A percentile compares a stretch with the other conserved stretches of the same genome.
Evolutionary conservation across 345 rosid genomes (phyloP).

Genomic region (Passiflora organensis): DNA sequence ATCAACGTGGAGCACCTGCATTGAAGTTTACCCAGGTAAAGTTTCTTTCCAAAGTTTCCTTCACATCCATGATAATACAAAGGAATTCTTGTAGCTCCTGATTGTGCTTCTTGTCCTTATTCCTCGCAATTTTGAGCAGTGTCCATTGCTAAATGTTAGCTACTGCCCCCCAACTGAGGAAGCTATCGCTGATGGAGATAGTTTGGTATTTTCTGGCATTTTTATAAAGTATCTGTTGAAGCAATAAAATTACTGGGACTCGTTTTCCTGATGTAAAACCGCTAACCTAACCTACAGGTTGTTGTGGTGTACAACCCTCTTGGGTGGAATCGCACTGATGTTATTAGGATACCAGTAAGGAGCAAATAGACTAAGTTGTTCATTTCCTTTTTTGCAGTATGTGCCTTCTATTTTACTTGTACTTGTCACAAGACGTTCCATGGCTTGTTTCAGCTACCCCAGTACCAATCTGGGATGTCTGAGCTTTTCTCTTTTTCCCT

Average conservation of each 20-base stretch:
- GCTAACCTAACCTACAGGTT: constrained; percentile 4
- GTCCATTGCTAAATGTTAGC: not conserved
- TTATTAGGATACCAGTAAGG: not conserved
- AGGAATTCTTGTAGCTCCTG: not conserved
- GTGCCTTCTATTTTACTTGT: not conserved
- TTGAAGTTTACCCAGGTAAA: constrained; percentile 51
- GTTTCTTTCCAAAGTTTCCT: not conserved
- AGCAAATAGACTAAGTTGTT: not conserved
- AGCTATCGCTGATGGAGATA: not conserved
- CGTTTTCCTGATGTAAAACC: not conserved
- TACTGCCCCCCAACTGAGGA: not conserved
- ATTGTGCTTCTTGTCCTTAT: not conserved
- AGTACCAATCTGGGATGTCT: too few species aligned
- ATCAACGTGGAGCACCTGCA: constrained; percentile 37
- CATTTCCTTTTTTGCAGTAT: too few species aligned
- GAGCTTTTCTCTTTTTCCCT: too few species aligned
- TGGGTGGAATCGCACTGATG: not conserved
- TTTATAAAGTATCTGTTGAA: too few species aligned
- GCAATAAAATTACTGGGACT: not conserved
- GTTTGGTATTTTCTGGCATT: not conserved
- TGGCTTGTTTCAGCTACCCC: too few species aligned
- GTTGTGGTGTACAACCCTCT: not conserved
- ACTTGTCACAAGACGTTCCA: too few species aligned
- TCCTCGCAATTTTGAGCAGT: not conserved
- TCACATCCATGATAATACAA: not conserved